Evolutionary conservation across 2,329 filamentous ascomycete genomes (phyloP).

Genomic region (Botrytis byssoidea): DNA sequence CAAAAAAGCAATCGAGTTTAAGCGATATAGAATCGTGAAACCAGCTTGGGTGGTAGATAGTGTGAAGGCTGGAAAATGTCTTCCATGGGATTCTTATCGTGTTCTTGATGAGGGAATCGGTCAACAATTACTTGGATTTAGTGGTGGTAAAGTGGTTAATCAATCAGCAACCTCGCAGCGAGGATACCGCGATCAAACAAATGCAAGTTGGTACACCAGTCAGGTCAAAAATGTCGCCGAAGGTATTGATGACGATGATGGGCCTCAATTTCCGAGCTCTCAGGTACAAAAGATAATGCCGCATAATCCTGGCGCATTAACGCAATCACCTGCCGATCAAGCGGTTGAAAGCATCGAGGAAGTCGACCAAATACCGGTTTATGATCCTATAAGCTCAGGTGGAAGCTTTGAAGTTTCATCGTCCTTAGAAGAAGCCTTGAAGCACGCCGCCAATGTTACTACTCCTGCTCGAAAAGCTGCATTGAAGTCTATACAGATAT

Average conservation of each 20-base stretch:
- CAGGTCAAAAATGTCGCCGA: conserved; percentile 56
- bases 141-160: conserved; percentile 62
- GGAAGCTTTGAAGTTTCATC: conserved; percentile 38
- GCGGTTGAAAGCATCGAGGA: conserved; percentile 17
- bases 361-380: conserved; percentile 1
- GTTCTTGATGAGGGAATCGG: conserved; percentile 80
- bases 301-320: conserved; percentile 23
- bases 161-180: conserved; percentile 59
- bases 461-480: conserved; percentile 7
- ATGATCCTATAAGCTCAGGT: conserved; percentile 26
- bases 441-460: conserved; percentile 23
- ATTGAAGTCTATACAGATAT: neutral
- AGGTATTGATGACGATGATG: conserved; percentile 45
- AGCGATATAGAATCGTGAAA: conserved; percentile 85
- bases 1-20: conserved; percentile 89
- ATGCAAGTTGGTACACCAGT: conserved; percentile 76
- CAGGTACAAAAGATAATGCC: conserved; percentile 22
- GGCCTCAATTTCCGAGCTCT: conserved; percentile 35
- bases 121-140: conserved; percentile 71
- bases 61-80: conserved; percentile 71
- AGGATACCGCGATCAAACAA: conserved; percentile 78
- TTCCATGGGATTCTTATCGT: conserved; percentile 84
- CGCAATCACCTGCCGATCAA: conserved; percentile 15
- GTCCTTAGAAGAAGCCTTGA: conserved; percentile 39
- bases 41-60: conserved; percentile 94